Base-by-base conservation (phyloP, 257 asterid species). In the Fraxinus anomala region DNA sequence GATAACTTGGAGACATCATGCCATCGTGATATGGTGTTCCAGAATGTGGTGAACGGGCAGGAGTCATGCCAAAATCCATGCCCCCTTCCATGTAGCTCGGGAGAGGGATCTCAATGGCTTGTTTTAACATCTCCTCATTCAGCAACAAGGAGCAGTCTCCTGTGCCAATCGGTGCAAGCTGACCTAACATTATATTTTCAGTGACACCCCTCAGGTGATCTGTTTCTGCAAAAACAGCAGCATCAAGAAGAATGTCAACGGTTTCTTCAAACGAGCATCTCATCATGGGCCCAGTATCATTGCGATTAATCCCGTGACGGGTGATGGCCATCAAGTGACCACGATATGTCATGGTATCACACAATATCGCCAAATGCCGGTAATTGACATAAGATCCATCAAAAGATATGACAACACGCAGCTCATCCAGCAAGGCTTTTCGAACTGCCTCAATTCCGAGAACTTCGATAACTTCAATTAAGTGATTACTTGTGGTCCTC, bases 311-410 rank as follows among this genome's bases (percentile, higher is more conserved):
- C 28, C 99, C 99, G 51, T 96, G 99, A 74, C 99, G 98, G 36
- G 99, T 96, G 76, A 96, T 93, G 75, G 99, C 98, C 99, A 96
- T 96, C 89, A 96, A 83, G 83, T 93, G 99, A 77, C 99, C 99
- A 67, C 99, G 97, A 79, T 96, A 96, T 16, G 99, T 96, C 99
- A 96, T 96, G 76, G 99, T 93, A 78, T 96, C 99, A 26, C 99
- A 96, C 89, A 96, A 79, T 72, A 96, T 96, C 33, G 99, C 98
- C 85, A 96, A 79, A 76, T 96, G 99, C 28, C 99, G 85, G 56
- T 96, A 96, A 83, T 96, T 96, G 73, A 96, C 99, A 73, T 96
- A 96, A 33, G 99, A 96, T 36, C 99, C 99, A 82, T 96, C 98
- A 56, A 96, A 96, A 24, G 99, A 96, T 79, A 96, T 96, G 84